phyloP scores from a whole-genome alignment of 2,329 filamentous ascomycete genomes.

The Microsporum audouinii region DNA sequence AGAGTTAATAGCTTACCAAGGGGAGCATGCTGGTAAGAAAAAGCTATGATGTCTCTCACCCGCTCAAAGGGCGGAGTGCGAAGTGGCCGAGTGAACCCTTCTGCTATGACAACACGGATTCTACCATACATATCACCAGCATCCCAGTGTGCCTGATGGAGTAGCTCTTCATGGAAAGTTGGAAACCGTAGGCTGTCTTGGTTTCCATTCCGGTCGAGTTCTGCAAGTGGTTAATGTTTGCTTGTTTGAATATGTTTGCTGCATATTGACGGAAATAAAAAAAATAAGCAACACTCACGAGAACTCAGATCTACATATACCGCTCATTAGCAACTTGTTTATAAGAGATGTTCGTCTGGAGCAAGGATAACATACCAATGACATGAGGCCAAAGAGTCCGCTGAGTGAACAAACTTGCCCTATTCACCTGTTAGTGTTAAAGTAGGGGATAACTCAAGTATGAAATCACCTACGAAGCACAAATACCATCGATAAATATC shows the following conservation, averaged over 20 bases:
- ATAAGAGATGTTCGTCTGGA: not conserved
- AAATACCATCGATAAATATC: conserved; percentile 56
- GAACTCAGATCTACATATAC: conserved; percentile 25
- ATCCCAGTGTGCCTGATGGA: conserved; percentile 61
- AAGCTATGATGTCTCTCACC: conserved; percentile 60
- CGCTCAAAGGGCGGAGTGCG: conserved; percentile 47
- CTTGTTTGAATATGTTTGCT: no score
- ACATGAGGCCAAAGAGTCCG: conserved; percentile 43
- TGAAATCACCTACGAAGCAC: conserved; percentile 44
- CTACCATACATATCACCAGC: conserved; percentile 59
- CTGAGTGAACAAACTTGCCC: conserved; percentile 45
- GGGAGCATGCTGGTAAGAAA: conserved; percentile 78
- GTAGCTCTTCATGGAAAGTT: conserved; percentile 55
- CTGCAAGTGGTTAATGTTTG: conserved; percentile 32
- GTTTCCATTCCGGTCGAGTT: conserved; percentile 46
- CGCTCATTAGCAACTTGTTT: conserved; percentile 6
- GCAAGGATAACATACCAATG: conserved; percentile 33
- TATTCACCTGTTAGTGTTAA: conserved; percentile 21
- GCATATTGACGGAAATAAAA: no score
- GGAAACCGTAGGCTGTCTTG: conserved; percentile 59
- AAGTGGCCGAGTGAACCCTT: conserved; percentile 50
- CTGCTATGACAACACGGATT: conserved; percentile 64
- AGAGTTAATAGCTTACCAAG: conserved; percentile 43
- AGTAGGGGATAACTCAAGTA: not conserved
- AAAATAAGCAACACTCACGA: conserved; percentile 17